Evolutionary conservation across 2,329 filamentous ascomycete species (phyloP).

Genomic region (Incumbomyces lentus): DNA sequence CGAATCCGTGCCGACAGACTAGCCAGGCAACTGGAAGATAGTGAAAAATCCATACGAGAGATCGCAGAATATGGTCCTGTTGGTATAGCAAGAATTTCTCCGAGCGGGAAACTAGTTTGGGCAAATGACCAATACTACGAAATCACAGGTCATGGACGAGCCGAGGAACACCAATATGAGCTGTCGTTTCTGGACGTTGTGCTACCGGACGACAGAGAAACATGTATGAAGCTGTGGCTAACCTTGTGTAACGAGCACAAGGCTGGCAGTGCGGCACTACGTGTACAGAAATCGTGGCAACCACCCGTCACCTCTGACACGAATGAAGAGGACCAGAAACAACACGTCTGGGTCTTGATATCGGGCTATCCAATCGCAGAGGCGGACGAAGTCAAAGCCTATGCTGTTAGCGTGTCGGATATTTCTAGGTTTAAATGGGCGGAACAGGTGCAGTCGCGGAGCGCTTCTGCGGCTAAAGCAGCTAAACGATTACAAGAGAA

Average conservation of each 20-base stretch:
- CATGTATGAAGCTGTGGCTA: slow-evolving; percentile 4
- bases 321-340: slow-evolving; percentile 7
- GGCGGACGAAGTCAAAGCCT: slow-evolving; percentile 20
- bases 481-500: slow-evolving; percentile 50
- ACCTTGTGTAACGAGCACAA: slow-evolving; percentile 3
- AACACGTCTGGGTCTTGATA: slow-evolving; percentile 12
- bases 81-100: slow-evolving; percentile 10
- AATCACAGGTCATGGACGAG: slow-evolving; percentile 13
- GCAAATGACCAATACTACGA: slow-evolving; percentile 16
- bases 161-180: slow-evolving; percentile 9
- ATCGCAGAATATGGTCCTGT: slow-evolving; percentile 15
- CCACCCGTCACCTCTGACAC: slow-evolving; percentile 13
- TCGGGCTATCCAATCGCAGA: slow-evolving; percentile 12
- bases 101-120: slow-evolving; percentile 12
- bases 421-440: slow-evolving; percentile 22
- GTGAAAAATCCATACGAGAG: slow-evolving; percentile 11
- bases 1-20: slow-evolving; percentile 11
- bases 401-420: slow-evolving; percentile 33
- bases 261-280: slow-evolving; percentile 8
- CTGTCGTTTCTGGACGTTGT: slow-evolving; percentile 14
- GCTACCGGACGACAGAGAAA: slow-evolving; percentile 9
- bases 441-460: slow-evolving; percentile 33
- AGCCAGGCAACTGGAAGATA: slow-evolving; percentile 12
- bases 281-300: slow-evolving; percentile 11
- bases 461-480: slow-evolving; percentile 13